These are phyloP conservation scores for Glaciozyma martinii DNA, from an alignment of 768 basidiomycete genomes.

Conservation along the genomic window DNA sequence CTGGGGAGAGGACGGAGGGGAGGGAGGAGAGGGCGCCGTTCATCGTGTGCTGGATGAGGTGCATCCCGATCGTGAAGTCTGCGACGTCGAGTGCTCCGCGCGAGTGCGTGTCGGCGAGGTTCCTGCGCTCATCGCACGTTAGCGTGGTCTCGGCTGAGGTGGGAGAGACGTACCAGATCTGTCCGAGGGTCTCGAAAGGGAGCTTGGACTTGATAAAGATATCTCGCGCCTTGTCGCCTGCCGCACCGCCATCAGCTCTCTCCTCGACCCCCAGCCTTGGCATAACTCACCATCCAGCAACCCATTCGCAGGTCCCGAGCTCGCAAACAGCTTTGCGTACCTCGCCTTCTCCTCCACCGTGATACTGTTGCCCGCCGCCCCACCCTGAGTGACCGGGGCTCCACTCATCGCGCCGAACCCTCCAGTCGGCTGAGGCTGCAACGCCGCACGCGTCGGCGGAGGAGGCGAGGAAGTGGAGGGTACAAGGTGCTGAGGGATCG, in stretches of 20 bases:
- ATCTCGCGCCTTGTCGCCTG: slow-evolving; percentile 78
- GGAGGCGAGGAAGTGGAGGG: slow-evolving; percentile 1
- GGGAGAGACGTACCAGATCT: slow-evolving; percentile 63
- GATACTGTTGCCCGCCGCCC: slow-evolving; percentile 18
- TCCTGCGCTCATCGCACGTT: slow-evolving; percentile 51
- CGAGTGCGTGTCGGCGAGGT: slow-evolving; percentile 86
- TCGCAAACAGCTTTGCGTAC: slow-evolving; percentile 65
- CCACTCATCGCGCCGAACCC: background rate
- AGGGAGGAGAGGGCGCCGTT: slow-evolving; percentile 44
- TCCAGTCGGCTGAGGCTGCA: slow-evolving; percentile 2
- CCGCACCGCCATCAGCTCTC: background rate
- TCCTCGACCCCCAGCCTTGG: slow-evolving; percentile 1
- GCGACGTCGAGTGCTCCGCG: slow-evolving; percentile 77
- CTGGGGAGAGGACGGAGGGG: slow-evolving; percentile 19
- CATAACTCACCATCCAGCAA: slow-evolving; percentile 59
- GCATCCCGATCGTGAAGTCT: slow-evolving; percentile 72
- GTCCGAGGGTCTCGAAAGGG: slow-evolving; percentile 71
- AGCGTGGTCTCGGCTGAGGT: background rate
- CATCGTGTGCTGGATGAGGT: slow-evolving; percentile 43
- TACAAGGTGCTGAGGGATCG: slow-evolving; percentile 48
- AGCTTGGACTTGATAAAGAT: slow-evolving; percentile 88
- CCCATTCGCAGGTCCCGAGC: slow-evolving; percentile 60
- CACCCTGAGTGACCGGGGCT: background rate
- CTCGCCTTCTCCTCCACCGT: slow-evolving; percentile 65
- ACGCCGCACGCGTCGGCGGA: slow-evolving; percentile 12